Evolutionary conservation across 768 basidiomycete species (phyloP), one percentile per base, ranked within the genome.

Genomic region (Tricholoma hemisulphureum): DNA sequence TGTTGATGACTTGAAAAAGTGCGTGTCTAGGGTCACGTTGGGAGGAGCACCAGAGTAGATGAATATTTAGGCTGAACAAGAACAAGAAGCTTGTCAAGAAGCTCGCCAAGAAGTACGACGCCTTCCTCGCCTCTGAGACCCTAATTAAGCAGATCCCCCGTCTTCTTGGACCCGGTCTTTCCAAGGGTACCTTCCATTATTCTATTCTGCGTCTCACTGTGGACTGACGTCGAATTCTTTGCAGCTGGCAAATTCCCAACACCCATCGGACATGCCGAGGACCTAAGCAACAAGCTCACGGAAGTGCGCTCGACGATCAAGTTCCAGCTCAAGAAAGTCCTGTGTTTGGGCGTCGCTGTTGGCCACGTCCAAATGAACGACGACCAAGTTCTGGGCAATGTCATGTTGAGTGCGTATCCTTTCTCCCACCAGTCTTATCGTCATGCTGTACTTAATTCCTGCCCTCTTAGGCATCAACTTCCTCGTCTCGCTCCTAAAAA

Each of bases 81-180:
- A 99, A 98, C 86, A 98, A 99, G 84, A 99, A 99, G 81, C 92
- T 99, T 61, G 97, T 98, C 71, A 99, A 98, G 85, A 97, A 97
- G 82, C 91, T 98, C 66, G 96, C 96, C 65, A 98, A 98, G 84
- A 98, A 98, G 75, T 95, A 98, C 80, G 95, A 99, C 68, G 95
- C 96, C 58, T 99, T 99, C 89, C 80, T 99, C 64, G 86, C 96
- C 32, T 98, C 97, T 58, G 97, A 99, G 76, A 79, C 93, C 60
- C 84, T 99, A 65, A 98, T 99, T 84, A 98, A 97, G 84, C 96
- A 98, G 80, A 98, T 99, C 60, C 97, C 97, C 65, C 96, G 97
- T 95, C 87, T 98, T 53, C 87, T 99, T 61, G 97, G 97, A 59
- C 97, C 97, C 67, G 97, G 97, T 91, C 90, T 99, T 59, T 98